Evolutionary conservation across 2,329 filamentous ascomycete species (phyloP), one percentile per base, ranked within the genome.

Genomic region (Alternaria atra): DNA sequence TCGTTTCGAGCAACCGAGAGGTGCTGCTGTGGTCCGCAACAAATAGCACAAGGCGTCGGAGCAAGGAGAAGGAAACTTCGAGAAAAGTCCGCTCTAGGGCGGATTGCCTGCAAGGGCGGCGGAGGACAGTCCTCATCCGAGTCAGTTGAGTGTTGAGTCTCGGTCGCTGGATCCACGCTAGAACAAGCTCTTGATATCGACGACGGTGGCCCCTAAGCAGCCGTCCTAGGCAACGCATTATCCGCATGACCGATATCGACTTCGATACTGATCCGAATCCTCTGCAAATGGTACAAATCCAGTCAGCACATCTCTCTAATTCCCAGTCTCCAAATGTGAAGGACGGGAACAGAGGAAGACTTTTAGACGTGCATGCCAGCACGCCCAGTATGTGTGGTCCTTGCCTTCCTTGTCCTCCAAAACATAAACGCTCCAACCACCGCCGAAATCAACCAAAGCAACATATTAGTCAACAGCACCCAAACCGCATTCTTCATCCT

Each of bases 401-500:
- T 71, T 73, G 69, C 73, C 72, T 72, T 76, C 17, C 68, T 62
- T 12, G 63, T 46, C 66, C 67, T 74, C 71, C 70, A 87, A 84
- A 88, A 92, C 73, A 90, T 86, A 2, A 84, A 75, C 13, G 82
- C 81, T 13, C 85, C 82, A 29, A 84, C 86, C 12, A 85, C 60
- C 4, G 86, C 84, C 3, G 87, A 89, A 47, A 89, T 77, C 51
- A 93, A 80, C 93, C 93, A 97, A 52, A 97, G 83, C 13, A 92
- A 74, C 77, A 92, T 86, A 75, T 90, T 92, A 47, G 86, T 82
- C 52, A 97, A 78, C 77, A 94, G 91, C 46, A 97, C 84, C 91
- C 92, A 97, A 15, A 95, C 91, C 5, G 92, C 91, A 73, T 90
- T 89, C 81, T 93, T 93, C 93, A 97, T 97, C 58, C 91, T 86